phyloP scores from a whole-genome alignment of 108 stramenopile species.

The Tribonema minus region DNA sequence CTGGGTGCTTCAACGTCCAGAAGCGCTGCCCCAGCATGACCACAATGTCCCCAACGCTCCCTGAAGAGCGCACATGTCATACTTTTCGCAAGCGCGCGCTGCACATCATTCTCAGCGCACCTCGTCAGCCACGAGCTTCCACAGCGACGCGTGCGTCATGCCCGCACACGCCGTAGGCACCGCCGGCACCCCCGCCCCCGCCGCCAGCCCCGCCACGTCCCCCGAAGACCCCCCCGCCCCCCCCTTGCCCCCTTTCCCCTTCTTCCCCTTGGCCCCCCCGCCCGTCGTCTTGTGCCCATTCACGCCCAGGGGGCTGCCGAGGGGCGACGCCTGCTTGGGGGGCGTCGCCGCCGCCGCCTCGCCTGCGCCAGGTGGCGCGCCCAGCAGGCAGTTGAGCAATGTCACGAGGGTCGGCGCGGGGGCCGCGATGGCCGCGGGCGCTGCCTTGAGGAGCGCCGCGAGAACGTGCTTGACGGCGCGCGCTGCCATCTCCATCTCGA shows the following conservation, averaged over 20 bases:
- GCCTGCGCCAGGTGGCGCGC: constrained; percentile 39
- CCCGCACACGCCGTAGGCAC: background rate
- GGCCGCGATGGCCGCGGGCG: constrained; percentile 54
- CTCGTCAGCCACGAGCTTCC: too few species aligned
- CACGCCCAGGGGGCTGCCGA: background rate
- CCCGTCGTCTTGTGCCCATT: background rate
- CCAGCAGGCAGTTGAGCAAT: constrained; percentile 77
- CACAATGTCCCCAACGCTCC: too few species aligned
- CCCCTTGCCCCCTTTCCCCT: background rate
- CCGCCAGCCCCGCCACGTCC: background rate
- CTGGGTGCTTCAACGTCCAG: too few species aligned
- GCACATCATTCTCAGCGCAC: too few species aligned
- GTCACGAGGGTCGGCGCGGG: constrained; percentile 73
- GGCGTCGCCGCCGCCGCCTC: constrained; percentile 14
- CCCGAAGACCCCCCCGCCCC: background rate
- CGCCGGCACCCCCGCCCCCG: background rate
- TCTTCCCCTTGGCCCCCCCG: constrained; percentile 1
- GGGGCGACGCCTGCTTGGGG: background rate
- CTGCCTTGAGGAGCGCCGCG: constrained; percentile 63
- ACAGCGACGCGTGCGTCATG: constrained; percentile 2
- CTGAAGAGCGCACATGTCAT: too few species aligned
- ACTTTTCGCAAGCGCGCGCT: too few species aligned
- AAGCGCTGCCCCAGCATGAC: too few species aligned
- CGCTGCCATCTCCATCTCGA: constrained; percentile 94
- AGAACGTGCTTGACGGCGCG: constrained; percentile 83